Evolutionary conservation across 2,329 filamentous ascomycete species (phyloP), one percentile per base, ranked within the genome.

Genomic region (Claviceps fusiformis): DNA sequence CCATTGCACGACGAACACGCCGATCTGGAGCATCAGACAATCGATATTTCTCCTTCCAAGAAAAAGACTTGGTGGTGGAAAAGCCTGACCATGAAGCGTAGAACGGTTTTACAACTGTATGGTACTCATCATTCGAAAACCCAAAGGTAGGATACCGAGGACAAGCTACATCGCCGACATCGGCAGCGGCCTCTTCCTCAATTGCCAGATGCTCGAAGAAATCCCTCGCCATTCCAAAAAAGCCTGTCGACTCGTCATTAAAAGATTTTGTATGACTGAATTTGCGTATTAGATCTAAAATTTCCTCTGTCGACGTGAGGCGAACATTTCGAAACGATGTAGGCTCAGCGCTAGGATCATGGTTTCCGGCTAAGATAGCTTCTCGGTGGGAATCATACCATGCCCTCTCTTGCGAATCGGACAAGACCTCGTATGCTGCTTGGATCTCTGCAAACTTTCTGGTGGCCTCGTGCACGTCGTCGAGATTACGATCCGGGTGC

Each of bases 361-460:
- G 80, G 56, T 80, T 77, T 44, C 85, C 86, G 35, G 80, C 79
- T 59, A 97, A 73, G 58, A 97, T 95, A 52, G 87, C 83, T 62
- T 90, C 85, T 58, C 89, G 85, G 67, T 98, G 93, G 3, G 90
- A 90, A 71, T 98, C 92, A 72, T 98, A 98, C 93, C 93, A 98
- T 37, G 91, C 86, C 62, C 93, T 83, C 69, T 98, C 93, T 67
- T 98, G 92, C 11, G 90, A 84, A 68, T 98, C 93, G 1, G 91
- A 95, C 1, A 98, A 80, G n/a, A 98, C 82, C 68, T 97, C 89
- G 68, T 98, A 95, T 50, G 93, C 93, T 41, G 90, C 80, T 68
- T 96, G 92, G 33, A 97, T 79, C 66, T 96, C 90, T 52, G 93
- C 90, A 67, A 98, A 98, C 53, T 85, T 82, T 61, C 77, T 80